These are phyloP conservation scores for Ophiostoma montium DNA, from an alignment of 2,329 filamentous ascomycete genomes.

Conservation along the genomic window DNA sequence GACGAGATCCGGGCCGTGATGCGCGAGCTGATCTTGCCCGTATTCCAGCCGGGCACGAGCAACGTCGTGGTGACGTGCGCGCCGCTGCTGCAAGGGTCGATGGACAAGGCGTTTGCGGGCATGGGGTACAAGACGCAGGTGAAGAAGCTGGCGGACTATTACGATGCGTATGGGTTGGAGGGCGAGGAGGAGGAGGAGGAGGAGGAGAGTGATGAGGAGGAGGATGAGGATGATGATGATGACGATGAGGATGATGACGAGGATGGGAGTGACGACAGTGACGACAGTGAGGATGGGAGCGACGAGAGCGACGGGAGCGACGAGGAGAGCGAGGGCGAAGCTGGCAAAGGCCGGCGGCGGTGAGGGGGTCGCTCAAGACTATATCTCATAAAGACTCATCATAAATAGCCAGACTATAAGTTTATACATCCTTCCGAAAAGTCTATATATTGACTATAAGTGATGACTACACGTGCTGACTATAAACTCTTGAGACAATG, in stretches of 20 bases:
- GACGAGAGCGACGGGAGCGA: not conserved
- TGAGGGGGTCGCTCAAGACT: too few relatives aligned
- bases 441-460: too few relatives aligned
- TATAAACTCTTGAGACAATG: too few relatives aligned
- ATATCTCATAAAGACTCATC: too few relatives aligned
- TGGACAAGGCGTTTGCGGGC: slow-evolving; percentile 58
- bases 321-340: not conserved
- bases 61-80: slow-evolving; percentile 85
- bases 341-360: too few relatives aligned
- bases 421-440: too few relatives aligned
- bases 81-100: slow-evolving; percentile 64
- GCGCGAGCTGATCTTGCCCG: slow-evolving; percentile 58
- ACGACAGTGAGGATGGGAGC: slow-evolving; percentile 17
- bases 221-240: slow-evolving; percentile 43
- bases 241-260: slow-evolving; percentile 39
- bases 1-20: slow-evolving; percentile 67
- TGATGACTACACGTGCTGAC: too few relatives aligned
- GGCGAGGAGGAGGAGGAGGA: slow-evolving; percentile 47
- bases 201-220: slow-evolving; percentile 45
- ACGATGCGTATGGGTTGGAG: slow-evolving; percentile 79
- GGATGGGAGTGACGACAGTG: slow-evolving; percentile 33
- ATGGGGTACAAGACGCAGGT: slow-evolving; percentile 69
- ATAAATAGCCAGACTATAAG: too few relatives aligned
- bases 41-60: slow-evolving; percentile 67
- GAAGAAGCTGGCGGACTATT: slow-evolving; percentile 62